Conservation (phyloP, 768 basidiomycete genomes). For the Galerina sulciceps region DNA sequence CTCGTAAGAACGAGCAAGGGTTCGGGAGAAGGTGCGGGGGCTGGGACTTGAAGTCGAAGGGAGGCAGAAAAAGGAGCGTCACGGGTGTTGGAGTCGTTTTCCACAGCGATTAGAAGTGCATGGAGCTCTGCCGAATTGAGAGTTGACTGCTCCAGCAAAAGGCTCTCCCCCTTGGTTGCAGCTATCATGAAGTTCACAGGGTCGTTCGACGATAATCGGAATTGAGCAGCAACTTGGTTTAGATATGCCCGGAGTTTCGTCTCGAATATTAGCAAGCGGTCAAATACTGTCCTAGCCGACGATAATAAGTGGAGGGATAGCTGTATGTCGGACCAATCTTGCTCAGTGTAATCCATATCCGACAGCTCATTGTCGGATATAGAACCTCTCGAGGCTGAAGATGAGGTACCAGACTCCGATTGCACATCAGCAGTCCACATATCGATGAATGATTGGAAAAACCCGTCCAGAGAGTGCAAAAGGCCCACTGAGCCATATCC, state of each 20-base stretch:
- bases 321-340: conserved; percentile 92
- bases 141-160: conserved; percentile 80
- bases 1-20: conserved; percentile 60
- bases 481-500: conserved; percentile 84
- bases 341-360: conserved; percentile 83
- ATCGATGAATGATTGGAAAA: conserved; percentile 74
- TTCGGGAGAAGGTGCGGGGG: conserved; percentile 28
- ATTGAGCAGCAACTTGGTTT: conserved; percentile 58
- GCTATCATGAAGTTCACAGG: conserved; percentile 59
- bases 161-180: conserved; percentile 67
- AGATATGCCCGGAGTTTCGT: conserved; percentile 63
- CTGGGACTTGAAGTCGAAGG: conserved; percentile 31
- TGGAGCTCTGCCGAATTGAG: conserved; percentile 84
- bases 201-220: conserved; percentile 61
- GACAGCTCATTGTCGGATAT: conserved; percentile 65
- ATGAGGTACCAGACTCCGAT: conserved; percentile 34
- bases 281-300: conserved; percentile 74
- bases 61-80: conserved; percentile 35
- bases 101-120: conserved; percentile 56
- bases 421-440: conserved; percentile 59
- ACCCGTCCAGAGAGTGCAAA: conserved; percentile 72
- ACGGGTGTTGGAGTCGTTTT: conserved; percentile 38
- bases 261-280: conserved; percentile 74
- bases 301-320: conserved; percentile 80
- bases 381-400: conserved; percentile 28